Conservation (phyloP, 495 filamentous ascomycete genomes). For the Hapsidospora chrysogenum region DNA sequence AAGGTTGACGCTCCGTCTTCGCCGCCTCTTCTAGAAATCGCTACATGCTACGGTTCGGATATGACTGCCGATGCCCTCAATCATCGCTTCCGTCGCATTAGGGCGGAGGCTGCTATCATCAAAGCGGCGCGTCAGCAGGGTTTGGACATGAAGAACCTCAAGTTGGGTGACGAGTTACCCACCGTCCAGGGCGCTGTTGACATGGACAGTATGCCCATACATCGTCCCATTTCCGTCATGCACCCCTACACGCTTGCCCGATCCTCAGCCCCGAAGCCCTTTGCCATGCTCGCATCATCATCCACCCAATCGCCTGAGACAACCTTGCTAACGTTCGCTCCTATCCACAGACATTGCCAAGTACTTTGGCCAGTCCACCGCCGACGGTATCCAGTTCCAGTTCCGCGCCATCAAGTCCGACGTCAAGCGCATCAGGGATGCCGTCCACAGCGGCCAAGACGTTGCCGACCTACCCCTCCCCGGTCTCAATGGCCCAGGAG, state of each 20-base stretch:
- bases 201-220: slow-evolving; percentile 3
- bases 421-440: slow-evolving; percentile 17
- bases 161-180: neutral
- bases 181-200: slow-evolving; percentile 3
- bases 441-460: slow-evolving; percentile 12
- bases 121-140: slow-evolving; percentile 36
- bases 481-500: neutral
- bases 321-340: neutral
- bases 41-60: slow-evolving; percentile 12
- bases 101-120: slow-evolving; percentile 13
- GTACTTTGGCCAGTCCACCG: slow-evolving; percentile 24
- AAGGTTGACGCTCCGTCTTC: slow-evolving; percentile 4
- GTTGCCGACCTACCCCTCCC: slow-evolving; percentile 7
- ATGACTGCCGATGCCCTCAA: slow-evolving; percentile 20
- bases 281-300: too few species aligned
- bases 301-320: neutral
- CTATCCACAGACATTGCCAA: slow-evolving; percentile 22
- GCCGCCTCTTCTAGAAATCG: slow-evolving; percentile 20
- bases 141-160: slow-evolving; percentile 6
- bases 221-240: neutral
- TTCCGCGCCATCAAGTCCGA: slow-evolving; percentile 27
- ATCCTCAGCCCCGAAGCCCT: too few species aligned
- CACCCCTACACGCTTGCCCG: neutral
- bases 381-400: slow-evolving; percentile 25
- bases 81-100: slow-evolving; percentile 27